These are phyloP conservation scores for Lecanicillium sp. DNA, from an alignment of 2,329 filamentous ascomycete genomes.

Conservation along the genomic window DNA sequence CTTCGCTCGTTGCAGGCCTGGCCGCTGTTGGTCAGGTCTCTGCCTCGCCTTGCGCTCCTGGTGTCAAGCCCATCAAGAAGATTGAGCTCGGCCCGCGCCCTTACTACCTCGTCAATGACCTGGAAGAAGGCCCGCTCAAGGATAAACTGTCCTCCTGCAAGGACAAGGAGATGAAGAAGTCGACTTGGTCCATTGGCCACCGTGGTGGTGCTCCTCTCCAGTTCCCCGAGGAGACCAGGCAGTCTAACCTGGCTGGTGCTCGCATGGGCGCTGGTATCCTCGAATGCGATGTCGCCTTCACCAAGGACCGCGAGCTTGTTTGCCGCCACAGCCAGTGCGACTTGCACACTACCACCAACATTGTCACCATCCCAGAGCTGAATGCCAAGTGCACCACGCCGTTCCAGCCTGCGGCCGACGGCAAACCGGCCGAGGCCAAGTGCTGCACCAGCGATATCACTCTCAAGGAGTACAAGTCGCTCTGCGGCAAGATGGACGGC, in stretches of 20 bases:
- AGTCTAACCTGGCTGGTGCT: conserved; percentile 53
- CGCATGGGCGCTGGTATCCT: conserved; percentile 59
- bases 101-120: conserved; percentile 54
- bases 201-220: conserved; percentile 53
- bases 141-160: conserved; percentile 49
- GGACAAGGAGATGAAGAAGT: conserved; percentile 41
- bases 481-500: conserved; percentile 66
- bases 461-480: conserved; percentile 54
- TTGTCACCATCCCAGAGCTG: conserved; percentile 51
- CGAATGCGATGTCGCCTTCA: conserved; percentile 62
- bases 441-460: conserved; percentile 69
- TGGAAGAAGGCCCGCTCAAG: conserved; percentile 53
- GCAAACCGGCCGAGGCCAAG: conserved; percentile 45
- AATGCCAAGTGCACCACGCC: conserved; percentile 55
- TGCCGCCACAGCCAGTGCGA: conserved; percentile 62
- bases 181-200: conserved; percentile 52
- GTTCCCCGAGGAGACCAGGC: conserved; percentile 55
- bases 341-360: conserved; percentile 61
- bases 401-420: conserved; percentile 47
- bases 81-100: conserved; percentile 56
- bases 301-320: conserved; percentile 55
- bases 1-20: conserved; percentile 20
- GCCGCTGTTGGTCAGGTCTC: conserved; percentile 17
- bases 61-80: conserved; percentile 29
- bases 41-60: conserved; percentile 17